Conservation (phyloP, 371 early-diverging fungal genomes). For the Catenaria anguillulae region DNA sequence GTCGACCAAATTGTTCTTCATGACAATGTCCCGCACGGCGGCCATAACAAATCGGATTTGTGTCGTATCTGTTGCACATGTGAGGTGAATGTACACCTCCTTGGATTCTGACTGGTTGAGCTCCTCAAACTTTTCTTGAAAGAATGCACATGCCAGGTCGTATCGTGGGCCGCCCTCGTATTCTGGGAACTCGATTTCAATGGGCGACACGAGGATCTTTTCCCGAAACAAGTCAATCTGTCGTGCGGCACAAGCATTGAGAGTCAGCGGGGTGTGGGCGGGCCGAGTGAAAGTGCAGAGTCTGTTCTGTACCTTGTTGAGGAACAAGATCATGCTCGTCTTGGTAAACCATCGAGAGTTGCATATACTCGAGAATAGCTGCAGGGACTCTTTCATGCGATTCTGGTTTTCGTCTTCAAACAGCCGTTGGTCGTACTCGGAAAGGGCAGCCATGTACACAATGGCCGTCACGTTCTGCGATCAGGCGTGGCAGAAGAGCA, state of each 20-base stretch:
- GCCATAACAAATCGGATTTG: slow-evolving; percentile 67
- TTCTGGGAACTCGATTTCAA: slow-evolving; percentile 70
- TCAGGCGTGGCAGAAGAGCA: too few species aligned
- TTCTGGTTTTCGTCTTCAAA: slow-evolving; percentile 84
- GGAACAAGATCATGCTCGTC: slow-evolving; percentile 82
- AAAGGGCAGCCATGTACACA: slow-evolving; percentile 81
- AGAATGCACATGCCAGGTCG: slow-evolving; percentile 66
- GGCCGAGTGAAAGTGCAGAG: too few species aligned
- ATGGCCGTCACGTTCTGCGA: slow-evolving; percentile 90
- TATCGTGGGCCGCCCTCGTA: slow-evolving; percentile 58
- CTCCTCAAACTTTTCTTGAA: slow-evolving; percentile 64
- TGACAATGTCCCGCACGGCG: slow-evolving; percentile 89
- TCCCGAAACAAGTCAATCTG: slow-evolving; percentile 77
- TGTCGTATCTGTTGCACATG: slow-evolving; percentile 93
- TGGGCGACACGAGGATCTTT: slow-evolving; percentile 64
- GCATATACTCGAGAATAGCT: slow-evolving; percentile 87
- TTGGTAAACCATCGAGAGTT: slow-evolving; percentile 85
- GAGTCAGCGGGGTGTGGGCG: neutral
- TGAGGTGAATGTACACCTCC: slow-evolving; percentile 17
- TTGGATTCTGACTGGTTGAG: slow-evolving; percentile 7
- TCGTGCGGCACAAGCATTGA: too few species aligned
- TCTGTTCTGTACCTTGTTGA: slow-evolving; percentile 85
- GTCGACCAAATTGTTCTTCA: slow-evolving; percentile 70
- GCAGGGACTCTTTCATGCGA: slow-evolving; percentile 89
- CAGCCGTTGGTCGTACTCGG: slow-evolving; percentile 87